A percentile compares a stretch with the other conserved stretches of the same genome.
phyloP scores from a whole-genome alignment of 208 protist genomes.

The Trypanosoma rangeli region DNA sequence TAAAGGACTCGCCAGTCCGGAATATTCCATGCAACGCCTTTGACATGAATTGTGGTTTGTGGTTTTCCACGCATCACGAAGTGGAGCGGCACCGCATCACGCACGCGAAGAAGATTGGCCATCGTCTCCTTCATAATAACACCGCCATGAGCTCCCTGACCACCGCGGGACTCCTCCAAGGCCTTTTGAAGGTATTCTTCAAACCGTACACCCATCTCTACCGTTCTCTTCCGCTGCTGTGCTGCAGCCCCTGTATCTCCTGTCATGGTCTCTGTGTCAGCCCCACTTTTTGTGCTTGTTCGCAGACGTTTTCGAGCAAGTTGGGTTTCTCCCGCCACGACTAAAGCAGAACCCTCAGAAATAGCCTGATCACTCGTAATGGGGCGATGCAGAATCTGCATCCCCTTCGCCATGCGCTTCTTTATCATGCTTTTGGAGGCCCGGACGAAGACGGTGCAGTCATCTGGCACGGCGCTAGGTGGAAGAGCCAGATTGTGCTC shows the following conservation, averaged over 20 bases:
- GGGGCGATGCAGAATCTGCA: slow-evolving; percentile 46
- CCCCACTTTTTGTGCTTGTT: slow-evolving; percentile 3
- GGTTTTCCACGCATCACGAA: slow-evolving; percentile 31
- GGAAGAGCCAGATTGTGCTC: slow-evolving; percentile 29
- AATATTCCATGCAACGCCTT: slow-evolving; percentile 45
- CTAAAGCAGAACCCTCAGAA: slow-evolving; percentile 34
- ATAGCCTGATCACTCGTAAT: slow-evolving; percentile 30
- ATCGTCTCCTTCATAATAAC: slow-evolving; percentile 36
- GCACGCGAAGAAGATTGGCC: slow-evolving; percentile 37
- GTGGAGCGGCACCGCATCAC: slow-evolving; percentile 51
- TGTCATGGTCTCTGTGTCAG: slow-evolving; percentile 20
- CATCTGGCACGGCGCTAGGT: slow-evolving; percentile 29
- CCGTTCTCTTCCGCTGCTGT: slow-evolving; percentile 3
- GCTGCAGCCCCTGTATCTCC: not conserved
- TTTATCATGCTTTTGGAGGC: slow-evolving; percentile 37
- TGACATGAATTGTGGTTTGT: slow-evolving; percentile 23
- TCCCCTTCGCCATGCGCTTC: slow-evolving; percentile 35
- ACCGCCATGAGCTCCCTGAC: slow-evolving; percentile 18
- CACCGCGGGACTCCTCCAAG: slow-evolving; percentile 7
- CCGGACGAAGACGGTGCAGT: slow-evolving; percentile 57
- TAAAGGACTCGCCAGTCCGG: slow-evolving; percentile 70
- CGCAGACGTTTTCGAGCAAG: not conserved
- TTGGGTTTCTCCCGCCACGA: not conserved
- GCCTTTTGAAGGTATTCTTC: slow-evolving; percentile 22
- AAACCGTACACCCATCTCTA: slow-evolving; percentile 26